phyloP scores from a whole-genome alignment of 2,329 filamentous ascomycete species.

The Beauveria asiatica region DNA sequence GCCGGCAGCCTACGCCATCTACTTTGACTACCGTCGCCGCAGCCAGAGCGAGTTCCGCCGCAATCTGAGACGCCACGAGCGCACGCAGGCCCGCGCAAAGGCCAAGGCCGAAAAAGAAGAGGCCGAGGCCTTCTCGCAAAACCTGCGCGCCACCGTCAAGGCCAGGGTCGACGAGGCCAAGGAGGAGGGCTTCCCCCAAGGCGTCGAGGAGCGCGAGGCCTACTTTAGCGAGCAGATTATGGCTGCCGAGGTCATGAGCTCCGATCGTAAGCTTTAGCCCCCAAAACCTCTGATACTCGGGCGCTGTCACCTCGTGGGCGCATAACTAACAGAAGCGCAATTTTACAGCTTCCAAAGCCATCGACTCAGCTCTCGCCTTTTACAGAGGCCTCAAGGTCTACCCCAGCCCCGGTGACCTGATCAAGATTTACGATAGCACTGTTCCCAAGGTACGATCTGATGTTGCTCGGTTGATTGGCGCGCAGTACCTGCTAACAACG shows the following conservation, averaged over 20 bases:
- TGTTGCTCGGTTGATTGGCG: background rate
- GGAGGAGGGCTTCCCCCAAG: conserved; percentile 83
- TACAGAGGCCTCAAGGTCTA: conserved; percentile 99
- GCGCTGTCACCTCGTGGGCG: background rate
- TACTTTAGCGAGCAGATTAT: conserved; percentile 97
- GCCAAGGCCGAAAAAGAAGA: conserved; percentile 64
- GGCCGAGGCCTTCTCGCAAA: conserved; percentile 54
- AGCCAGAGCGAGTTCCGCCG: conserved; percentile 57
- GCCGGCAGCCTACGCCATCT: conserved; percentile 51
- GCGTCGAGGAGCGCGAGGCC: conserved; percentile 85
- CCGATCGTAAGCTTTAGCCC: conserved; percentile 57
- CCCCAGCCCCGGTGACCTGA: conserved; percentile 84
- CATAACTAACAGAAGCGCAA: background rate
- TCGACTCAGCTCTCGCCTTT: conserved; percentile 89
- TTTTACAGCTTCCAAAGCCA: conserved; percentile 49
- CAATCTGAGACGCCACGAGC: conserved; percentile 64
- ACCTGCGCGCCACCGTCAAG: conserved; percentile 68
- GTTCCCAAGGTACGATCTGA: conserved; percentile 69
- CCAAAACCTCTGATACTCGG: no score
- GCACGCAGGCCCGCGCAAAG: conserved; percentile 60
- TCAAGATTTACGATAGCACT: conserved; percentile 96
- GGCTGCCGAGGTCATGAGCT: conserved; percentile 72
- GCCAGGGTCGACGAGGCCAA: conserved; percentile 70
- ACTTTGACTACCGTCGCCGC: conserved; percentile 61
- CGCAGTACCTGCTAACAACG: conserved; percentile 14